Conservation (phyloP, 192 early-diverging fungal genomes). For the Coemansia aciculifera region DNA sequence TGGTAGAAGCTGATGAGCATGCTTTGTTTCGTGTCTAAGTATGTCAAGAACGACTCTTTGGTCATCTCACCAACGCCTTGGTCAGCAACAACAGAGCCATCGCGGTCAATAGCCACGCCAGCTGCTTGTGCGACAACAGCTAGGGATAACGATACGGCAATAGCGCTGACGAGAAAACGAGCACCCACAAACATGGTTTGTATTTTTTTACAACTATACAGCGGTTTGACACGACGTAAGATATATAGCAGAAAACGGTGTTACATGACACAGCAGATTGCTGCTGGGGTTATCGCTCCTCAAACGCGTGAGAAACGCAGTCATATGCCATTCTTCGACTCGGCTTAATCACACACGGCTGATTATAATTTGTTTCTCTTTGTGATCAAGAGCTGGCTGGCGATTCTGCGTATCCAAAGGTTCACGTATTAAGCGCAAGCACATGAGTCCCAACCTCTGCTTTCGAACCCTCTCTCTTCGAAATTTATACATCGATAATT, state of each 20-base stretch:
- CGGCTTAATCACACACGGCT: not conserved
- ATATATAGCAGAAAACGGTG: not conserved
- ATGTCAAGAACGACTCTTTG: slow-evolving; percentile 26
- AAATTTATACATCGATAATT: slow-evolving; percentile 19
- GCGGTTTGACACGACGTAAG: not conserved
- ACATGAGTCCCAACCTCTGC: not conserved
- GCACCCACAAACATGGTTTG: not conserved
- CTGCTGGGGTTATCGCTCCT: too few relatives aligned
- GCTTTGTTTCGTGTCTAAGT: slow-evolving; percentile 18
- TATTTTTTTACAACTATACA: not conserved
- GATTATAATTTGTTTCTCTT: not conserved
- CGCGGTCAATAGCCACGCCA: slow-evolving; percentile 8
- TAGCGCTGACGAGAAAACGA: slow-evolving; percentile 1
- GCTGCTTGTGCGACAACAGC: not conserved
- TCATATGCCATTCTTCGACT: not conserved
- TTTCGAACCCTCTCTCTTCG: slow-evolving; percentile 5
- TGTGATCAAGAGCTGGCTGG: not conserved
- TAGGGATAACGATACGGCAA: not conserved
- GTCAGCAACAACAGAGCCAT: not conserved
- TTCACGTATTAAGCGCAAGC: not conserved
- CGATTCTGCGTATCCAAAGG: not conserved
- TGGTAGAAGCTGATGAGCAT: slow-evolving; percentile 40
- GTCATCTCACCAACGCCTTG: slow-evolving; percentile 13
- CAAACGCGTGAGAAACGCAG: not conserved
- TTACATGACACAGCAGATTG: not conserved